Conservation (phyloP, 345 rosid species). For the Microcos paniculata region DNA sequence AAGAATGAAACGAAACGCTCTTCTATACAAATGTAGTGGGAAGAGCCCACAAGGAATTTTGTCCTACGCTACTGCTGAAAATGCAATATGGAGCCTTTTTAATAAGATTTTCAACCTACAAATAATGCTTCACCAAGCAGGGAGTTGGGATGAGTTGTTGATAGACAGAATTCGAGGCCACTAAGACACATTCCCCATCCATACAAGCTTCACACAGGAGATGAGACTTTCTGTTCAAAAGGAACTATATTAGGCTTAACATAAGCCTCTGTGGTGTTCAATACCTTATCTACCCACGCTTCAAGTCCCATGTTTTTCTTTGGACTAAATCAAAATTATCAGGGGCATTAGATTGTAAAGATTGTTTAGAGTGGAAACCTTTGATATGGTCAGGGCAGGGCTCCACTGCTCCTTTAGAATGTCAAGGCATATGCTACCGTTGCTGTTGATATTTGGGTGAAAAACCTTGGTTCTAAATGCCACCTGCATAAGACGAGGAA, state of each 20-base stretch:
- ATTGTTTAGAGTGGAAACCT: constrained; percentile 42
- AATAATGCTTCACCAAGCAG: neutral
- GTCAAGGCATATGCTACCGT: constrained; percentile 92
- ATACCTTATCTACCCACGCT: neutral
- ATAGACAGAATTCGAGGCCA: neutral
- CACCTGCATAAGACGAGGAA: constrained; percentile 43
- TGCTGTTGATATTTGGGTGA: constrained; percentile 91
- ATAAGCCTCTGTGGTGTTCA: neutral
- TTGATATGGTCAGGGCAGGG: constrained; percentile 94
- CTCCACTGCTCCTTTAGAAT: constrained; percentile 98
- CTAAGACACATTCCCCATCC: neutral
- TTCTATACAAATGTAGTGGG: neutral
- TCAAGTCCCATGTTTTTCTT: neutral
- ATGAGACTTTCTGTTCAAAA: neutral
- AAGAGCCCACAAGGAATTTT: neutral
- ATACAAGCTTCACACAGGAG: neutral
- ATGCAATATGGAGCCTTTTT: neutral
- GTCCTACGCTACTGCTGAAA: neutral
- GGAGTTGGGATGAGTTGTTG: neutral
- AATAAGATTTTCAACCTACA: neutral
- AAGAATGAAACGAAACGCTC: neutral
- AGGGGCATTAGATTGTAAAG: neutral
- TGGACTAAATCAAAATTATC: neutral
- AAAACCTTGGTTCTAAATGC: constrained; percentile 94
- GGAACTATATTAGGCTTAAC: neutral